Base-by-base conservation (phyloP, 2,329 filamentous ascomycete species). In the Botryosphaeria dothidea region DNA sequence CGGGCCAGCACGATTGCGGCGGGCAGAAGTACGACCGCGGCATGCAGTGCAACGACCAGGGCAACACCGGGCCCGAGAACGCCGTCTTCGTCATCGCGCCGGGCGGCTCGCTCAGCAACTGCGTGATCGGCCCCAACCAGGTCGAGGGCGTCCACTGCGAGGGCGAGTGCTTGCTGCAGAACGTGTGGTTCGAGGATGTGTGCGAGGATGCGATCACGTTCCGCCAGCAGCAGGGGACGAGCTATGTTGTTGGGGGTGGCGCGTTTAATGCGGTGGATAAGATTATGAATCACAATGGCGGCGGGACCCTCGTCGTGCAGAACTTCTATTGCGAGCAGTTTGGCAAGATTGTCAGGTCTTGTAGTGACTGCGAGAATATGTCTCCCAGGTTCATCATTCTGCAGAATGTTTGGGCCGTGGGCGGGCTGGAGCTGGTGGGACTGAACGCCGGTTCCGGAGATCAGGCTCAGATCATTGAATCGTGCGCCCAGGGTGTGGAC, bases 81-180 rank as follows among this genome's bases (percentile, higher is more conserved):
- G 38, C 38, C 38, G 38, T 41, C 38, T 41, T 41, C 38, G 15
- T 41, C 43, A 21, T 46, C n/a, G 43, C 43, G 17, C n/a, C 36
- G n/a, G 62, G 62, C 19, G 81, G 78, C n/a, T 79, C 78, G 25
- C 72, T 84, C 38, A 78, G 75, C 67, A 83, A 83, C 68, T 81
- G 80, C 70, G 82, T 83, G 69, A 83, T 83, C 61, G 81, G 81
- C 7, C 72, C 75, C 23, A 77, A 78, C 57, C 77, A 82, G 67
- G 74, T 80, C 25, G 81, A 83, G 69, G 81, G 80, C 57, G 79
- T 85, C 25, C 82, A 85, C 73, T 85, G 83, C 72, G 72, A 79
- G 64, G 82, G 81, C 36, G 74, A 78, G 15, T 84, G 82, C 71
- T 81, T 77, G 8, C 71, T 82, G 25, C 77, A 76, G 66, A 71